These are phyloP conservation scores for Lignosus rhinocerotis DNA, from an alignment of 1,284 basidiomycete species.

Conservation along the genomic window DNA sequence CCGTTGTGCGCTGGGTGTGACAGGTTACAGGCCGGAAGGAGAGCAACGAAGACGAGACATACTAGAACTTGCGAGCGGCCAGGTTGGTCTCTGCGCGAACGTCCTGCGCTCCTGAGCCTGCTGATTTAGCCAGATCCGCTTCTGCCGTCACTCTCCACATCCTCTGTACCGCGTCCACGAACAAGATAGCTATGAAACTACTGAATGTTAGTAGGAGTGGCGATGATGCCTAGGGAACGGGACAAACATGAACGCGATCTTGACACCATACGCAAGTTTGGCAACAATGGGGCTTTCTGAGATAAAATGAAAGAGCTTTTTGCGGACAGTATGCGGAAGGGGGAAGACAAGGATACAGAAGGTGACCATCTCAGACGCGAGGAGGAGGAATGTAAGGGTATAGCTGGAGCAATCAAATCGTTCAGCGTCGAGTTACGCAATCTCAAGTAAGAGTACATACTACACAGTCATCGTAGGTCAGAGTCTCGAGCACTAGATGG, in stretches of 20 bases:
- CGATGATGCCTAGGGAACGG: neutral
- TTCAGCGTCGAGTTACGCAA: neutral
- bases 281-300: constrained; percentile 68
- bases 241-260: constrained; percentile 92
- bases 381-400: constrained; percentile 73
- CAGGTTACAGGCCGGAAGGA: too few species aligned
- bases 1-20: constrained; percentile 62
- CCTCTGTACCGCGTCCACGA: constrained; percentile 89
- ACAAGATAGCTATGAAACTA: constrained; percentile 86
- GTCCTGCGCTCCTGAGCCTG: constrained; percentile 56
- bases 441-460: constrained; percentile 38
- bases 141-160: constrained; percentile 88
- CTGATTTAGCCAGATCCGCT: constrained; percentile 68
- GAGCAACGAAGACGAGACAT: constrained; percentile 33
- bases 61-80: constrained; percentile 93
- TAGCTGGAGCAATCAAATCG: constrained; percentile 46
- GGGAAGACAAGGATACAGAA: constrained; percentile 78
- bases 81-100: constrained; percentile 82
- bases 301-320: constrained; percentile 75
- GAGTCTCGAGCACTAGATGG: neutral
- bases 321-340: constrained; percentile 73
- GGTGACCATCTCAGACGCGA: constrained; percentile 76
- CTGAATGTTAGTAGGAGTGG: neutral
- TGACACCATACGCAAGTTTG: constrained; percentile 79
- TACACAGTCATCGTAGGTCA: constrained; percentile 65